These are phyloP conservation scores for Pyrus bretschneideri DNA, from an alignment of 306 rosid genomes.

Conservation along the genomic window DNA sequence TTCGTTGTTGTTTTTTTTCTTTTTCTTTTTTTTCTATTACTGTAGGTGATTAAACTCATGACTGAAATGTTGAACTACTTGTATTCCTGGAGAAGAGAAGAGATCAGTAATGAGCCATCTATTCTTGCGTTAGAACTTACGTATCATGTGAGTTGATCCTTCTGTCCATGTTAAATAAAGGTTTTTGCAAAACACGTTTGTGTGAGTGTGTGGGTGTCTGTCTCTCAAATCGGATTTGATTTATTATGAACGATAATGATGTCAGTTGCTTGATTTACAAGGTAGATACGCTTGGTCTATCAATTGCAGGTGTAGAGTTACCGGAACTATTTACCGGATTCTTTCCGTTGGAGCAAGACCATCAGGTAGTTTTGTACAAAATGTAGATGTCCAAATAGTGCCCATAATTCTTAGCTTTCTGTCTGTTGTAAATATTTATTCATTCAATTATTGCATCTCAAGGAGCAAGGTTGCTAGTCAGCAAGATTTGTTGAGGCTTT, in stretches of 20 bases:
- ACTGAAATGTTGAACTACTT: neutral
- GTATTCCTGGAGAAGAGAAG: neutral
- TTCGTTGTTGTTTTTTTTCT: too few species aligned
- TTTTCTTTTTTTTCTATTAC: neutral
- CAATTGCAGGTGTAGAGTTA: constrained; percentile 26
- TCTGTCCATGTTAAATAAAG: neutral
- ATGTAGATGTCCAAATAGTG: constrained; percentile 17
- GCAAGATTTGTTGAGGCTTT: neutral
- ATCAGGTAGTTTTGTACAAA: constrained; percentile 12
- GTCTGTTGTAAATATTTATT: constrained; percentile 30
- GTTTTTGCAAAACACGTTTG: neutral
- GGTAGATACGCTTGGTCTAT: neutral
- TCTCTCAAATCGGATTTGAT: neutral
- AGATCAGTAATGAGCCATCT: neutral
- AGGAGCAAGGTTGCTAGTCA: constrained; percentile 8
- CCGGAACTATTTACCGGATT: constrained; percentile 10
- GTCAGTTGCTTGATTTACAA: neutral
- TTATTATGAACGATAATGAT: neutral
- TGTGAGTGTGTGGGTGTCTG: neutral
- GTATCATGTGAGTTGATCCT: constrained; percentile 17
- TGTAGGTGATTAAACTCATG: constrained; percentile 3
- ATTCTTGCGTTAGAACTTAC: neutral
- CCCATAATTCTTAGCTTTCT: neutral
- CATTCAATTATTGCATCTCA: neutral
- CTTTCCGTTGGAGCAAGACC: constrained; percentile 8